A percentile compares a stretch with the other conserved stretches of the same genome.
Evolutionary conservation across 2,329 filamentous ascomycete genomes (phyloP).

Genomic region (Cladobotryum protrusum): DNA sequence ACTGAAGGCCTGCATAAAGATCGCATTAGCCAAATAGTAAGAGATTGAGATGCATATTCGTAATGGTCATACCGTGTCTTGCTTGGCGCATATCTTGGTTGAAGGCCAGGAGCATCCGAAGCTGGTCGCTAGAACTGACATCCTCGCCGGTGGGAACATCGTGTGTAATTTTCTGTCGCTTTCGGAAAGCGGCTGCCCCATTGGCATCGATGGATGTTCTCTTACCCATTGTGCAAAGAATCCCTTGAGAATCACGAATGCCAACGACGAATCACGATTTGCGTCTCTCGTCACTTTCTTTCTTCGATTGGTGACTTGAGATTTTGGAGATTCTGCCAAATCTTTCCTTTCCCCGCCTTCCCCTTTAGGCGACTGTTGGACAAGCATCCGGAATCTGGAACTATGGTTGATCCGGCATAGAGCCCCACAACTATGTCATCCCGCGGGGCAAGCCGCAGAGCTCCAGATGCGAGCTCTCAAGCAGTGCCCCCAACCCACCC

Average conservation of each 20-base stretch:
- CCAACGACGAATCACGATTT: slow-evolving; percentile 10
- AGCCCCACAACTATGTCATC: background rate
- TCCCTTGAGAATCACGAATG: slow-evolving; percentile 3
- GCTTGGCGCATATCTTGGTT: slow-evolving; percentile 62
- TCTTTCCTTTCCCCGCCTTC: slow-evolving; percentile 25
- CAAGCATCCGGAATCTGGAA: background rate
- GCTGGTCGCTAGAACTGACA: slow-evolving; percentile 57
- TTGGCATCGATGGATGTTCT: slow-evolving; percentile 35
- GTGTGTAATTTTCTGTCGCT: slow-evolving; percentile 51
- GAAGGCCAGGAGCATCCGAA: slow-evolving; percentile 63
- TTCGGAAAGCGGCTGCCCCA: slow-evolving; percentile 37
- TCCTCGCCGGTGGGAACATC: slow-evolving; percentile 55
- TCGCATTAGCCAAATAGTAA: background rate
- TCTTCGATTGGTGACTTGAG: slow-evolving; percentile 17
- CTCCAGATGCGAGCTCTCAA: background rate
- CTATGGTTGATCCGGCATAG: background rate
- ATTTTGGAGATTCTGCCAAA: slow-evolving; percentile 32
- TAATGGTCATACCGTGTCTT: slow-evolving; percentile 50
- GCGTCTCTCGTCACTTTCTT: background rate
- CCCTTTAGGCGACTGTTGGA: slow-evolving; percentile 10
- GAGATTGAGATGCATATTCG: too few relatives aligned
- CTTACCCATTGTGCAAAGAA: slow-evolving; percentile 37
- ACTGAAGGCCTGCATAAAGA: slow-evolving; percentile 49
- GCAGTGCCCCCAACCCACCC: background rate
- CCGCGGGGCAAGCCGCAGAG: background rate